Evolutionary conservation across 176 grass and related monocot genomes (phyloP).

Genomic region (Carex cristatella): DNA sequence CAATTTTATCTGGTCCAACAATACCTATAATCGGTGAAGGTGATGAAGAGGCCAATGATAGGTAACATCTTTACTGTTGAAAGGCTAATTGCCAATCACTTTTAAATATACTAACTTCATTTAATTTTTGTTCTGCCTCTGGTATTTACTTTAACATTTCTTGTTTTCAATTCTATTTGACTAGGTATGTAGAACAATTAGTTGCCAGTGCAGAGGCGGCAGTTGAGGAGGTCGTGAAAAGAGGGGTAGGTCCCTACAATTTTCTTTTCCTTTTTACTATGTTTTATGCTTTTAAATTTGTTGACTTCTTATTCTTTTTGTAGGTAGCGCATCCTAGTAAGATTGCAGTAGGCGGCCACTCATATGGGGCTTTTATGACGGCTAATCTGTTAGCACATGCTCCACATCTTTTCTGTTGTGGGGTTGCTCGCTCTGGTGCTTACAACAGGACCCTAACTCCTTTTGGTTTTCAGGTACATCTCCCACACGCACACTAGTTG

Average conservation of each 20-base stretch:
- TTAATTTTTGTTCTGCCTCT: background rate
- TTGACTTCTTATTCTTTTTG: slow-evolving; percentile 23
- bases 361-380: slow-evolving; percentile 99
- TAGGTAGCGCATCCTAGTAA: slow-evolving; percentile 89
- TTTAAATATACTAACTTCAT: background rate
- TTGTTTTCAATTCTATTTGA: slow-evolving; percentile 23
- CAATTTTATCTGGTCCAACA: slow-evolving; percentile 86
- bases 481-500: background rate
- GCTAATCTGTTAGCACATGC: slow-evolving; percentile 99
- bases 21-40: slow-evolving; percentile 98
- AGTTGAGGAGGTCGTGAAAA: slow-evolving; percentile 77
- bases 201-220: slow-evolving; percentile 92
- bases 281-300: background rate
- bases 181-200: slow-evolving; percentile 87
- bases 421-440: slow-evolving; percentile 94
- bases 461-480: slow-evolving; percentile 92
- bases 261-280: background rate
- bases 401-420: slow-evolving; percentile 92
- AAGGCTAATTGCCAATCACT: background rate
- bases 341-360: slow-evolving; percentile 98
- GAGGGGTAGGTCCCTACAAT: slow-evolving; percentile 60
- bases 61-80: slow-evolving; percentile 38
- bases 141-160: slow-evolving; percentile 15
- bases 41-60: slow-evolving; percentile 94
- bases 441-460: slow-evolving; percentile 99